Evolutionary conservation across 148 eudicot genomes (phyloP), one percentile per base, ranked within the genome.

Genomic region (Chenopodium berlandieri): DNA sequence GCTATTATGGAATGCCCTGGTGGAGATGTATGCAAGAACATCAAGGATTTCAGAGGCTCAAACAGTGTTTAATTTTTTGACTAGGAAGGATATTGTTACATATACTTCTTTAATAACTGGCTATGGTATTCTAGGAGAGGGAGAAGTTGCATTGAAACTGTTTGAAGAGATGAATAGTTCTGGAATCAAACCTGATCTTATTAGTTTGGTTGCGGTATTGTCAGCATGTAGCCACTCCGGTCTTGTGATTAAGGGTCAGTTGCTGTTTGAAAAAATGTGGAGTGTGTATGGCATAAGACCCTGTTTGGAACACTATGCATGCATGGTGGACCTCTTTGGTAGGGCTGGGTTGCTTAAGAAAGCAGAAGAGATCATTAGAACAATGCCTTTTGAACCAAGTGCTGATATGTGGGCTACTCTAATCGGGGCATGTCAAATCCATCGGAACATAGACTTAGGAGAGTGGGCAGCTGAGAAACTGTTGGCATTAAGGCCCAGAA

Each of bases 181-280:
- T 50, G 88, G 88, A 44, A 78, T 94, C 76, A 86, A 88, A 73
- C 95, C 96, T 62, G 97, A 94, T 63, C 91, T 88, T 80, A 85
- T 94, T 64, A 91, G 89, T 19, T 84, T 94, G 91, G 86, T 94
- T 85, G 90, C 97, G 56, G 82, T 90, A 82, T 80, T 93, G 79
- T 85, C 97, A 78, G 95, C 97, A 32, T 93, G 97, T 73, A 94
- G 97, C 80, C 97, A 94, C 85, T 92, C 97, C 4, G 88, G 93
- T 72, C 95, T 94, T 81, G 88, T 94, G 62, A 82, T 31, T 67
- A 83, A 90, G 86, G 97, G 97, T 46, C 90, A 89, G 71, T 70
- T 85, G 67, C 31, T 92, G 58, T 92, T 94, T 79, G 83, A 89
- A 58, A 82, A 84, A 64, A 91, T 94, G 97, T 81, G 52, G 77